Evolutionary conservation across 2,329 filamentous ascomycete genomes (phyloP), one percentile per base, ranked within the genome.

Genomic region (Beauveria pseudobassiana): DNA sequence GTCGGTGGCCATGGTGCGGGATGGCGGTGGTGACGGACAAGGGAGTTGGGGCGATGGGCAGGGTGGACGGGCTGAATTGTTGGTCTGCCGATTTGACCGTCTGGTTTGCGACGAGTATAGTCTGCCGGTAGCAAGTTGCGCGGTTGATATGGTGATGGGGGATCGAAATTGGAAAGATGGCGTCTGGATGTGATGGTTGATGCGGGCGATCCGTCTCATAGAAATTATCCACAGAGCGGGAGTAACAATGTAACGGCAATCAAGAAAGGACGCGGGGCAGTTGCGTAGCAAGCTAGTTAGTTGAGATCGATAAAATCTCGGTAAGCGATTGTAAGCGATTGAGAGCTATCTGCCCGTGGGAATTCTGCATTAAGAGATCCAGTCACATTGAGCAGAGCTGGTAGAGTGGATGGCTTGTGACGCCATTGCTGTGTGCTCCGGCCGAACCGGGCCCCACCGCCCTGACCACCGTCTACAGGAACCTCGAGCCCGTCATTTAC

Each of bases 1-100:
- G 18, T 72, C 64, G 61, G 70, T 71, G n/a, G 75, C 69, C 76
- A 78, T 77, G 51, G 59, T 66, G 69, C 66, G 54, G 4, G 60
- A 51, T 24, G 20, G 50, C 14, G n/a, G 42, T 45, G n/a, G 22
- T 30, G 18, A 26, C 16, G 52, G 52, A 8, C 3, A 24, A 40
- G 3, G 20, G 24, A 7, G 6, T 14, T 2, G 42, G 5, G 12
- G 24, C 16, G 18, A 20, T 30, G 26, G 34, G 42, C 26, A 56
- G 53, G 53, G 53, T 46, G 46, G n/a, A 10, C 40, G 14, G 5
- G 16, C 18, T 3, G 53, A 34, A 42, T n/a, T 45, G 5, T 10
- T 34, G 53, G 5, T 34, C 9, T 9, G 24, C 10, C 18, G 10
- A 26, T 6, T 30, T 56, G 26, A n/a, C 1, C 28, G 40, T 28